phyloP scores from a whole-genome alignment of 495 filamentous ascomycete species.

The Talaromyces ruber region DNA sequence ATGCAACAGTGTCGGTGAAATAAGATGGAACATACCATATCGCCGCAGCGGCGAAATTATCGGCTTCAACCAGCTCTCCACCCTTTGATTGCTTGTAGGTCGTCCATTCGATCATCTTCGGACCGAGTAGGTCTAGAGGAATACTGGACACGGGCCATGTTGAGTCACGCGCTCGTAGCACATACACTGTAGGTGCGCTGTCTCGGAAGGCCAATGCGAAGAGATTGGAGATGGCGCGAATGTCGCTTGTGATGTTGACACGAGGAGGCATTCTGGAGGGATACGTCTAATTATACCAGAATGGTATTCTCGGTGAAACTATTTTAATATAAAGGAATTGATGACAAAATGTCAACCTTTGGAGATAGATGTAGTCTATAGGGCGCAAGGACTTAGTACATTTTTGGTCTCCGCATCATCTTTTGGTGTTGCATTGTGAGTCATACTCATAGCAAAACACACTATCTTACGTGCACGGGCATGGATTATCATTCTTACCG shows the following conservation, averaged over 20 bases:
- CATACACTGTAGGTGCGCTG: neutral
- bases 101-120: conserved; percentile 4
- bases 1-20: no score
- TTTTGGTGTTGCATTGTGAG: neutral
- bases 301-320: no score
- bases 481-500: neutral
- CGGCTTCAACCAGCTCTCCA: conserved; percentile 6
- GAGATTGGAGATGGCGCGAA: conserved; percentile 1
- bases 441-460: neutral
- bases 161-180: neutral
- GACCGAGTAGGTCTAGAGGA: neutral
- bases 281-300: neutral
- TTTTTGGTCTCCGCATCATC: neutral
- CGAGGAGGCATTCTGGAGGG: neutral
- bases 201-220: conserved; percentile 1
- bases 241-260: conserved; percentile 1
- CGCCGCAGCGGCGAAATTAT: conserved; percentile 8
- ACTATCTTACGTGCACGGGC: neutral
- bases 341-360: neutral
- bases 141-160: conserved; percentile 2
- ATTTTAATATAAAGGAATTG: neutral
- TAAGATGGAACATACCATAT: conserved; percentile 6
- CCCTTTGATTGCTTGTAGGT: conserved; percentile 1
- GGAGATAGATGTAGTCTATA: neutral
- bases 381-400: neutral